Conservation (phyloP, 2,329 filamentous ascomycete species). For the Alternaria brassicicola region DNA sequence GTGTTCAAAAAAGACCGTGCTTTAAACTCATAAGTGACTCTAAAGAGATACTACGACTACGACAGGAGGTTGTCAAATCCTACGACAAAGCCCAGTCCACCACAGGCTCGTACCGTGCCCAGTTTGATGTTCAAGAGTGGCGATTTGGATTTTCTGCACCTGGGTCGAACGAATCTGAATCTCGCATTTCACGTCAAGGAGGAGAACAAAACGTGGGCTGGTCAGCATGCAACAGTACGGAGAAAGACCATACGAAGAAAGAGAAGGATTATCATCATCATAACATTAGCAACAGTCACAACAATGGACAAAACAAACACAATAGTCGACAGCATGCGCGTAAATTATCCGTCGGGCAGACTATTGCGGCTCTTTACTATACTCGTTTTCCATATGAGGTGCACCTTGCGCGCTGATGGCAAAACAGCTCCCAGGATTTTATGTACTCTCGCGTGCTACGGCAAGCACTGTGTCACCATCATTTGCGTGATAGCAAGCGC, state of each 20-base stretch:
- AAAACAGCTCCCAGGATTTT: not conserved
- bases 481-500: too few relatives aligned
- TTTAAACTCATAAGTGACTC: conserved; percentile 56
- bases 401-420: not conserved
- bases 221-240: too few relatives aligned
- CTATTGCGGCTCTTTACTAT: conserved; percentile 6
- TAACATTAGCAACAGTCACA: conserved; percentile 34
- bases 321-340: conserved; percentile 18
- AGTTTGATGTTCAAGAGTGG: conserved; percentile 52
- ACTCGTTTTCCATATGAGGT: not conserved
- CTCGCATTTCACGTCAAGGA: conserved; percentile 25
- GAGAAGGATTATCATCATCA: conserved; percentile 26
- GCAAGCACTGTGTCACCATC: too few relatives aligned
- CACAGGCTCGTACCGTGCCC: conserved; percentile 41
- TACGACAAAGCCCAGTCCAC: conserved; percentile 51
- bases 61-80: conserved; percentile 50
- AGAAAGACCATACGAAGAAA: too few relatives aligned
- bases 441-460: not conserved
- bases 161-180: conserved; percentile 44
- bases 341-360: conserved; percentile 7
- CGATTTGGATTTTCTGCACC: conserved; percentile 57
- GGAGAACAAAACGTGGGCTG: too few relatives aligned
- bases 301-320: conserved; percentile 37
- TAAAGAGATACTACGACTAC: conserved; percentile 57
- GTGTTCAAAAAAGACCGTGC: conserved; percentile 58